A percentile compares a stretch with the other conserved stretches of the same genome.
These are phyloP conservation scores for Leptomonas pyrrhocoris DNA, from an alignment of 208 protist genomes.

Conservation along the genomic window DNA sequence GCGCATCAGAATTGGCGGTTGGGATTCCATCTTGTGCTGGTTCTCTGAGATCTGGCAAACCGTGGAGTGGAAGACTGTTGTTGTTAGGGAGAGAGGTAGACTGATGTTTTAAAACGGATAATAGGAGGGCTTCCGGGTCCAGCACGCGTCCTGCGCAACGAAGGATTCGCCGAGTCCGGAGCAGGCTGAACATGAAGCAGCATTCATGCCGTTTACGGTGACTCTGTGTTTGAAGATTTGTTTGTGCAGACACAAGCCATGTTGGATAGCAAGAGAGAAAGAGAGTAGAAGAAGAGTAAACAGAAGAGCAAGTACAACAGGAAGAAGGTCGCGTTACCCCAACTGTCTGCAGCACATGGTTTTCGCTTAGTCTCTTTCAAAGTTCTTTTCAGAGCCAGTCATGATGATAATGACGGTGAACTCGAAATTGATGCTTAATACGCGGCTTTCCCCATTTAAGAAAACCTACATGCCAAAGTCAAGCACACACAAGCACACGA, in stretches of 20 bases:
- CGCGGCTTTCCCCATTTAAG: too few species aligned
- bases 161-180: background rate
- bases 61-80: background rate
- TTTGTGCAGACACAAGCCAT: too few species aligned
- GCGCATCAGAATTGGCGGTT: background rate
- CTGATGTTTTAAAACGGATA: slow-evolving; percentile 17
- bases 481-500: too few species aligned
- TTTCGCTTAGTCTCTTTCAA: too few species aligned
- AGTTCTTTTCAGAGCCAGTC: too few species aligned
- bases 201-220: background rate
- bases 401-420: too few species aligned
- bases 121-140: slow-evolving; percentile 4
- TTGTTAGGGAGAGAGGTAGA: background rate
- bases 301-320: too few species aligned
- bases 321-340: too few species aligned
- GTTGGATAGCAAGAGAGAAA: slow-evolving; percentile 1
- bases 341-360: too few species aligned
- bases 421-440: too few species aligned
- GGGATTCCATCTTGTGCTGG: background rate
- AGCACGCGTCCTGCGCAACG: slow-evolving; percentile 4
- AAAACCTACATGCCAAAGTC: too few species aligned
- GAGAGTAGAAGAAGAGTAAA: background rate
- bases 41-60: background rate
- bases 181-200: slow-evolving; percentile 10
- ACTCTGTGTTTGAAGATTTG: too few species aligned